phyloP scores from a whole-genome alignment of 2,329 filamentous ascomycete genomes.

The Penicillium sclerotiorum region DNA sequence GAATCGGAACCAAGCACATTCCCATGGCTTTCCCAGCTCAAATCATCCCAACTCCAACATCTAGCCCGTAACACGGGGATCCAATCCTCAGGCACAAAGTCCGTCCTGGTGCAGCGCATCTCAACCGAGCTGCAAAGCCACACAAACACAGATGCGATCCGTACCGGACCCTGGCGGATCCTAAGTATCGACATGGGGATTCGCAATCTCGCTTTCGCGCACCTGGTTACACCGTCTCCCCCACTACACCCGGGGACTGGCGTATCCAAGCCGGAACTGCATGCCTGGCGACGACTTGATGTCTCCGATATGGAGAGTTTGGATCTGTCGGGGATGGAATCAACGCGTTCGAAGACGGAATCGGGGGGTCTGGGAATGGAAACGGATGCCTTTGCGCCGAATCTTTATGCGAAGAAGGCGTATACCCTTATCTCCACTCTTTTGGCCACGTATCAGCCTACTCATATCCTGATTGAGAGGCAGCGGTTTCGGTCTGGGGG shows the following conservation, averaged over 20 bases:
- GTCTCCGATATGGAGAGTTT: conserved; percentile 30
- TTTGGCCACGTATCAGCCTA: conserved; percentile 57
- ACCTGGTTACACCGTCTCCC: conserved; percentile 50
- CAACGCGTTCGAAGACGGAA: too few relatives aligned
- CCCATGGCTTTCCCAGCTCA: conserved; percentile 48
- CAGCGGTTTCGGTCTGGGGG: conserved; percentile 68
- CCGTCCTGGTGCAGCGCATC: conserved; percentile 56
- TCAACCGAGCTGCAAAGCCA: neutral
- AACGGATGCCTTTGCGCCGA: conserved; percentile 55
- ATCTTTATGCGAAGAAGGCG: conserved; percentile 57
- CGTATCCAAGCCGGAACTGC: conserved; percentile 23
- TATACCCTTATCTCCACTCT: conserved; percentile 58
- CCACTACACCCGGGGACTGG: too few relatives aligned
- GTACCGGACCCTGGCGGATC: conserved; percentile 50
- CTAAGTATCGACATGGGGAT: conserved; percentile 86
- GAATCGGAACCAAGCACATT: neutral
- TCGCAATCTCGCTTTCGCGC: conserved; percentile 75
- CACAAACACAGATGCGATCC: neutral
- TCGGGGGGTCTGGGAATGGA: too few relatives aligned
- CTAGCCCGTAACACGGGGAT: conserved; percentile 65
- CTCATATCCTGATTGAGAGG: conserved; percentile 70
- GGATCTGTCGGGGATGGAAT: too few relatives aligned
- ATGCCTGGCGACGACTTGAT: conserved; percentile 47
- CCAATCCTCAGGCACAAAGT: conserved; percentile 62
- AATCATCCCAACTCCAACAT: conserved; percentile 57